Percentiles rank a stretch among this genome's conserved stretches.
Conservation (phyloP, 2,329 filamentous ascomycete genomes). For the Eutypa lata region DNA sequence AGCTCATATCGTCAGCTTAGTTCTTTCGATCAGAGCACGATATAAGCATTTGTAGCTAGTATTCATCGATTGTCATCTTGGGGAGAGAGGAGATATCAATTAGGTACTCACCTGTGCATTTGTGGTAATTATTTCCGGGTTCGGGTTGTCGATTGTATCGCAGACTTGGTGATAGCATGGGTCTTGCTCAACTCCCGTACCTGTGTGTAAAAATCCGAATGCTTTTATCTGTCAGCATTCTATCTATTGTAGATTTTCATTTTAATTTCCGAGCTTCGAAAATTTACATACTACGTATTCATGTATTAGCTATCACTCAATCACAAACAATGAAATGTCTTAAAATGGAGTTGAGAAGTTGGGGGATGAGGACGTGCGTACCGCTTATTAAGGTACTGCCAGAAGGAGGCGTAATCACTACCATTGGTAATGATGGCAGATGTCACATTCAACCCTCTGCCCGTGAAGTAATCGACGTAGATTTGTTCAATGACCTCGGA, state of each 20-base stretch:
- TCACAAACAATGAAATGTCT: not conserved
- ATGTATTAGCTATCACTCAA: no score
- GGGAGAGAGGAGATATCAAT: not conserved
- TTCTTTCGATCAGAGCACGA: not conserved
- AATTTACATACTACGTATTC: not conserved
- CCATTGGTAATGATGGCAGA: slow-evolving; percentile 33
- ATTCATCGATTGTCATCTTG: no score
- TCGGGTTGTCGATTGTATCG: slow-evolving; percentile 30
- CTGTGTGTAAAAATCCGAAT: slow-evolving; percentile 33
- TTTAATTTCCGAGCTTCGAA: no score
- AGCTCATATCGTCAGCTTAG: not conserved
- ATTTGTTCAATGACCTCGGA: slow-evolving; percentile 31
- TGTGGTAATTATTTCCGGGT: slow-evolving; percentile 26
- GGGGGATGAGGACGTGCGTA: not conserved
- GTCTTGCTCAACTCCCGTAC: slow-evolving; percentile 46
- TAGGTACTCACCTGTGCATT: slow-evolving; percentile 29
- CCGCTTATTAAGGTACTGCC: slow-evolving; percentile 29
- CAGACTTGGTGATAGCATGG: slow-evolving; percentile 34
- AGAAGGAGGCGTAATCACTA: slow-evolving; percentile 53
- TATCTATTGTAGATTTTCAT: not conserved
- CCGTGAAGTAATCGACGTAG: slow-evolving; percentile 27
- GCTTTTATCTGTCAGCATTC: slow-evolving; percentile 6
- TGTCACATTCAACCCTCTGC: slow-evolving; percentile 21
- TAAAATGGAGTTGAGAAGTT: not conserved
- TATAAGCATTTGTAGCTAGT: not conserved